Conservation (phyloP, 192 early-diverging fungal species). For the Linnemannia schmuckeri region DNA sequence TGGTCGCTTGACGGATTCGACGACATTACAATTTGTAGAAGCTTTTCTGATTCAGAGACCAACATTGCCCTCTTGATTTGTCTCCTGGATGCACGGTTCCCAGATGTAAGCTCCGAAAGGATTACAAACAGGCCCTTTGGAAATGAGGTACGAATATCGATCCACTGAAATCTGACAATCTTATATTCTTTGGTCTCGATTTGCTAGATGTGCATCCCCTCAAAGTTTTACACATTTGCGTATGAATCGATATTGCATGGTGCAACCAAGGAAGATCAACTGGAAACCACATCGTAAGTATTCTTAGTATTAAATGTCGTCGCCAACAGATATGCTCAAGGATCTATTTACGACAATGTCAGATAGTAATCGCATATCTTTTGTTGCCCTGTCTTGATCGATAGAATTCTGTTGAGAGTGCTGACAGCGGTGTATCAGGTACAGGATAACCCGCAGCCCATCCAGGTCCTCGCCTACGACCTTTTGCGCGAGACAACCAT, state of each 20-base stretch:
- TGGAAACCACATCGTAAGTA: constrained; percentile 7
- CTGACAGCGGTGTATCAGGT: constrained; percentile 16
- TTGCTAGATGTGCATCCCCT: constrained; percentile 21
- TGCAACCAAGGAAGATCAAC: neutral
- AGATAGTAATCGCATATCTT: neutral
- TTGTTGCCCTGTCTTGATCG: neutral
- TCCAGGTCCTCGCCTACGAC: constrained; percentile 30
- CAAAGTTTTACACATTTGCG: neutral
- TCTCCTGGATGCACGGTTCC: constrained; percentile 18
- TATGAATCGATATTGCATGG: constrained; percentile 19
- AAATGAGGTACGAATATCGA: no score
- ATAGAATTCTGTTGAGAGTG: constrained; percentile 32
- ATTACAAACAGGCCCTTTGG: neutral
- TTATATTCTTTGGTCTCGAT: neutral
- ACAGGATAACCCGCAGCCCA: neutral
- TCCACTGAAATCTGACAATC: neutral
- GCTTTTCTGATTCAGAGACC: constrained; percentile 7
- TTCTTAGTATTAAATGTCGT: neutral
- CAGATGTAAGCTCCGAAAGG: constrained; percentile 20
- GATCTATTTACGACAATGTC: no score
- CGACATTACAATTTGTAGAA: constrained; percentile 13
- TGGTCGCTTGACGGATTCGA: constrained; percentile 12
- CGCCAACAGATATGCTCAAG: neutral
- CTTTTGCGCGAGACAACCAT: constrained; percentile 20
- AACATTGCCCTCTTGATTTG: constrained; percentile 28